Percentiles rank a stretch among this genome's conserved stretches.
phyloP scores from a whole-genome alignment of 176 grass and related monocot genomes.

The Aegilops longissima region DNA sequence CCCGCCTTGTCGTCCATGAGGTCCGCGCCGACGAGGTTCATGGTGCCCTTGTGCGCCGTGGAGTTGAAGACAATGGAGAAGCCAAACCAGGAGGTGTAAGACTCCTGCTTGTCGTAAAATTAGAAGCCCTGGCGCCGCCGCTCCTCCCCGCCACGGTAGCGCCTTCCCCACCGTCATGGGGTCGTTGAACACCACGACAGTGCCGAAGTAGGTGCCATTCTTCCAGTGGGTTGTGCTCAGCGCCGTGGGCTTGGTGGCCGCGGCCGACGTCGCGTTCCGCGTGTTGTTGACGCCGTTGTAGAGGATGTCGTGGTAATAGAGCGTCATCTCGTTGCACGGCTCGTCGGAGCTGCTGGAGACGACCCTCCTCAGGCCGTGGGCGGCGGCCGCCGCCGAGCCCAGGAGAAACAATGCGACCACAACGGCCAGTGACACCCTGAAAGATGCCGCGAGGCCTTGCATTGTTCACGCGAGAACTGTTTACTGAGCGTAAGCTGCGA shows the following conservation, averaged over 20 bases:
- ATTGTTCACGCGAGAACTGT: neutral
- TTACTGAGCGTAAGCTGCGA: neutral
- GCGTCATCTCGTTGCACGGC: too few relatives aligned
- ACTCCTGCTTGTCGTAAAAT: neutral
- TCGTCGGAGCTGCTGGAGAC: too few relatives aligned
- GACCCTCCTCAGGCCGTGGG: too few relatives aligned
- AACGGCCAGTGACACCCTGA: neutral
- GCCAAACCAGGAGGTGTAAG: too few relatives aligned
- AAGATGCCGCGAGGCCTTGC: neutral
- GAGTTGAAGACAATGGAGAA: too few relatives aligned
- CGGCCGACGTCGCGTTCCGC: neutral
- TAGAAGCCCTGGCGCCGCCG: neutral
- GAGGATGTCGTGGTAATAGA: neutral
- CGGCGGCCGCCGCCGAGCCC: too few relatives aligned
- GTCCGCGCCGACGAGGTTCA: too few relatives aligned
- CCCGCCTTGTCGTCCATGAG: neutral
- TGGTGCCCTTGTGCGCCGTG: too few relatives aligned
- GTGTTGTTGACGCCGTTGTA: neutral
- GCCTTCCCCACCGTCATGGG: neutral
- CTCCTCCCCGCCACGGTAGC: neutral
- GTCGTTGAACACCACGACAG: neutral
- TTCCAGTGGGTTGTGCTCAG: neutral
- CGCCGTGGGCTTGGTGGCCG: neutral
- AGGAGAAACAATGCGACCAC: too few relatives aligned
- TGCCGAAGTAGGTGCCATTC: neutral